A percentile compares a stretch with the other conserved stretches of the same genome.
phyloP scores from a whole-genome alignment of 2,329 filamentous ascomycete species.

The Aspergillus versicolor region DNA sequence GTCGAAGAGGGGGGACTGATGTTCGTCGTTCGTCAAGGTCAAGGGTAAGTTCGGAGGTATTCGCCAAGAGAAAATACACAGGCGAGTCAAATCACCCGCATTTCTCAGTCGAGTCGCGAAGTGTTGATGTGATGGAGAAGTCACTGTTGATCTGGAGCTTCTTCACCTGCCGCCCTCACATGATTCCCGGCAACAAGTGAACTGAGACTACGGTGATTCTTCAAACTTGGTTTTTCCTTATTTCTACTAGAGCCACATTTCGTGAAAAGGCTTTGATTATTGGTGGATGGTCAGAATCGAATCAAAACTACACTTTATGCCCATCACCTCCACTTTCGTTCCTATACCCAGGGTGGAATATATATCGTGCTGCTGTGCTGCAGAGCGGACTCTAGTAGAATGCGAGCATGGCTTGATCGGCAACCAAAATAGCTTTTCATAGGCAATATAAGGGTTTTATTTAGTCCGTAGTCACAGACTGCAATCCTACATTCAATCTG shows the following conservation, averaged over 20 bases:
- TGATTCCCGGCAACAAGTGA: background rate
- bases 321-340: background rate
- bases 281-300: background rate
- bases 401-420: too few species aligned
- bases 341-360: too few species aligned
- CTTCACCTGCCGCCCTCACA: slow-evolving; percentile 4
- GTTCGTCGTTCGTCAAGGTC: background rate
- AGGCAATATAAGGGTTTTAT: too few species aligned
- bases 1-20: slow-evolving; percentile 1
- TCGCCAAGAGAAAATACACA: background rate
- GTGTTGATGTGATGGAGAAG: background rate
- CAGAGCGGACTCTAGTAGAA: too few species aligned
- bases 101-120: background rate
- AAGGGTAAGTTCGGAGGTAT: background rate
- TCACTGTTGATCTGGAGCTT: background rate
- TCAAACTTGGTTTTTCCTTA: background rate
- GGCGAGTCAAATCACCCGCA: background rate
- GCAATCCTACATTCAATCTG: too few species aligned
- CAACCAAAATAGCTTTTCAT: too few species aligned
- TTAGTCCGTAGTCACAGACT: too few species aligned
- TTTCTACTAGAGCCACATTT: background rate
- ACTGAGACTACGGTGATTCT: background rate
- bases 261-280: background rate
- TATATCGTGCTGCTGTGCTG: too few species aligned
- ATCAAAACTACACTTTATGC: background rate